Conservation (phyloP, 2,329 filamentous ascomycete species). For the Colletotrichum gloeosporioides region DNA sequence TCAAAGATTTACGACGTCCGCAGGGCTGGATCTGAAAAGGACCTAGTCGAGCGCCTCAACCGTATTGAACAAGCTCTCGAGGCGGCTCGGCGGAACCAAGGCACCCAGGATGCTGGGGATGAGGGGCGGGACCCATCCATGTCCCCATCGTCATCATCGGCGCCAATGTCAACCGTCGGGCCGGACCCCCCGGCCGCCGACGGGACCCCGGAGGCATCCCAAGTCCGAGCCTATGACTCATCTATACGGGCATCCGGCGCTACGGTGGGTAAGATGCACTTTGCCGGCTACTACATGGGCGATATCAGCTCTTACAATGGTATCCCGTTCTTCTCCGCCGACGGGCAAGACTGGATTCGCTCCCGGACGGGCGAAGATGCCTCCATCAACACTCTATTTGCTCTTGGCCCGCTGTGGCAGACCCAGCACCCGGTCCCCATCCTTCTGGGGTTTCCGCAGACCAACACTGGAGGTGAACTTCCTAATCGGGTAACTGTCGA, state of each 20-base stretch:
- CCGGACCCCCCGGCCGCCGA: background rate
- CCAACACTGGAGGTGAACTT: slow-evolving; percentile 28
- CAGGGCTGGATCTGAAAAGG: slow-evolving; percentile 26
- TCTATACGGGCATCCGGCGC: slow-evolving; percentile 1
- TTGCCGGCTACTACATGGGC: slow-evolving; percentile 52
- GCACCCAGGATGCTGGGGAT: background rate
- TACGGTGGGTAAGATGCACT: slow-evolving; percentile 45
- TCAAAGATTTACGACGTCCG: background rate
- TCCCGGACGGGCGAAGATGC: slow-evolving; percentile 46
- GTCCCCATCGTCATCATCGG: slow-evolving; percentile 7
- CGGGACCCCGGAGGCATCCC: slow-evolving; percentile 1
- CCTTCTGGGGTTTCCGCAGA: background rate
- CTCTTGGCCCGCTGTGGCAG: slow-evolving; percentile 25
- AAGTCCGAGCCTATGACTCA: slow-evolving; percentile 12
- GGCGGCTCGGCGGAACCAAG: slow-evolving; percentile 15
- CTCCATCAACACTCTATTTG: slow-evolving; percentile 28
- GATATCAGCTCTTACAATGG: slow-evolving; percentile 51
- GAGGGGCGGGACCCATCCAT: background rate
- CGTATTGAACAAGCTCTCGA: slow-evolving; percentile 43
- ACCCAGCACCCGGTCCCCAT: slow-evolving; percentile 18
- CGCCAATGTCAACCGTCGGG: background rate
- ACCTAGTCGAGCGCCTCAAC: slow-evolving; percentile 42
- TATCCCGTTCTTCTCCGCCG: slow-evolving; percentile 52
- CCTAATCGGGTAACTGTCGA: slow-evolving; percentile 39
- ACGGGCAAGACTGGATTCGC: slow-evolving; percentile 54